Evolutionary conservation across 441 rosid species (phyloP).

Genomic region (Eruca vesicaria): DNA sequence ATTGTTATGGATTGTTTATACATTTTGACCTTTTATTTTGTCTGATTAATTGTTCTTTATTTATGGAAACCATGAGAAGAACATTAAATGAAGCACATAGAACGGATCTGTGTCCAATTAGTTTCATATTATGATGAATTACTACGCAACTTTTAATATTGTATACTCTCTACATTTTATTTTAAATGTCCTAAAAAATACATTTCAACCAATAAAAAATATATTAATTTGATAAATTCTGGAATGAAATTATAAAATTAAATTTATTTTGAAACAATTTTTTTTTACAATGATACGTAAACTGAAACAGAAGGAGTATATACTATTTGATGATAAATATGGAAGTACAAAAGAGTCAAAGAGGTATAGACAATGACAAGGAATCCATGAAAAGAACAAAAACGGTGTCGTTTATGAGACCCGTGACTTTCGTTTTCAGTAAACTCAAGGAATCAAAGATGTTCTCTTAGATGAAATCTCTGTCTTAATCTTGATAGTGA

Average conservation of each 20-base stretch:
- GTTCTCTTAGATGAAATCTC: slow-evolving; percentile 21
- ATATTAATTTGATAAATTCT: too few relatives aligned
- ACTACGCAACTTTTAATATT: neutral
- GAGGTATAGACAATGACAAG: slow-evolving; percentile 21
- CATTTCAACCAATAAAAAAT: too few relatives aligned
- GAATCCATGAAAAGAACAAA: slow-evolving; percentile 12
- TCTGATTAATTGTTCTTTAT: neutral
- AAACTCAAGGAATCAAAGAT: slow-evolving; percentile 22
- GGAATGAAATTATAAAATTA: too few relatives aligned
- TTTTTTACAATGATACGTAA: too few relatives aligned
- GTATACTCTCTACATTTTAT: too few relatives aligned
- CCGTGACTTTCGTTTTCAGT: slow-evolving; percentile 30
- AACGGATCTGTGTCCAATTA: slow-evolving; percentile 30
- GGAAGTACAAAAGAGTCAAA: neutral
- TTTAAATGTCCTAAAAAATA: too few relatives aligned
- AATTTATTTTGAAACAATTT: too few relatives aligned
- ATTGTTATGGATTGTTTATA: neutral
- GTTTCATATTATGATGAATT: neutral
- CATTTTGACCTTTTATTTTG: slow-evolving; percentile 28
- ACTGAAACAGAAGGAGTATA: too few relatives aligned
- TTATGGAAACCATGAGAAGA: slow-evolving; percentile 17
- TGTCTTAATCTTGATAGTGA: slow-evolving; percentile 32
- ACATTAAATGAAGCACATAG: slow-evolving; percentile 13
- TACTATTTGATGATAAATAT: neutral
- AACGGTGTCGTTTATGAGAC: slow-evolving; percentile 24